Base-by-base conservation (phyloP, 2,329 filamentous ascomycete species). In the Orbilia ellipsospora region DNA sequence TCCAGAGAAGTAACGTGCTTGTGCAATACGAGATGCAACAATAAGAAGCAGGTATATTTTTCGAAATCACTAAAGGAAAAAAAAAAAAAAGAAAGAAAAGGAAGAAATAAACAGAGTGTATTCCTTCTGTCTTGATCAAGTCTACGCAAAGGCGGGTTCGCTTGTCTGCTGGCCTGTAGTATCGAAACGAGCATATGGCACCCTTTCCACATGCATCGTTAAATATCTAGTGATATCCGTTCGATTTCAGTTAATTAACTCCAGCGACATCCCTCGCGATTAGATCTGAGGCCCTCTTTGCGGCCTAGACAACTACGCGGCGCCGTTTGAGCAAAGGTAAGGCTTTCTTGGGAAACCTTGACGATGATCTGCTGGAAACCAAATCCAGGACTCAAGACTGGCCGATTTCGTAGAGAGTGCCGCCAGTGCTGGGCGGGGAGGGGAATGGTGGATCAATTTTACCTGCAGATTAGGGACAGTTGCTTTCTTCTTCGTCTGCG, bases 401-500 rank as follows among this genome's bases (percentile, higher is more conserved):
- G 48, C 69, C 55, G 56, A 56, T 51, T 52, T 68, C 64, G 64
- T 57, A 74, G 50, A 55, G 69, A 67, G 69, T 67, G 69, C 56
- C 62, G 69, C 69, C 69, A 63, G 70, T 40, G 52, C 57, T 74
- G 64, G 63, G 50, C 56, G 72, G 72, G 72, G 61, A 36, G 56
- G 56, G n/a, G 61, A 61, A 69, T 61, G 65, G 65, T 52, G 72
- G 45, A 69, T 75, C 72, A 75, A 75, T 75, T 75, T 75, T 68
- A 75, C 72, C 72, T 75, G 72, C 72, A 75, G 64, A 75, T 75
- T 69, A 64, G 72, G 63, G 65, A 75, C 64, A n/a, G 15, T 59
- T 69, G 63, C 51, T 75, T 68, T 75, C 64, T 75, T 64, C 64
- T 68, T 69, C 48, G 57, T 59, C 64, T 45, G 48, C 44, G 44